These are phyloP conservation scores for Steccherinum ochraceum DNA, from an alignment of 768 basidiomycete species.

Conservation along the genomic window DNA sequence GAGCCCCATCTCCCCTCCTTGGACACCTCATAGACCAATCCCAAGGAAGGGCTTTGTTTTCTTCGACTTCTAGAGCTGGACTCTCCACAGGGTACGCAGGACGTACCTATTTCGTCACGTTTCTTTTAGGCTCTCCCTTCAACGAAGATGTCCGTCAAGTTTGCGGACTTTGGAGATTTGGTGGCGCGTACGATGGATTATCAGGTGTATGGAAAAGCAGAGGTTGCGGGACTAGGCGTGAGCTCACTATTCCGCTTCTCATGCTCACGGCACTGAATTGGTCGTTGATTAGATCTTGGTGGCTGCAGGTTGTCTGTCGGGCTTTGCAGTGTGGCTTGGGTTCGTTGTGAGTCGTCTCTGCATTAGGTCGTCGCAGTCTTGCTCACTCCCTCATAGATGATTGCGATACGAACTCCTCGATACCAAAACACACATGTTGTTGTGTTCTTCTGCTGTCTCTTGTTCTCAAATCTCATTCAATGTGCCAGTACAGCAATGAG, in stretches of 20 bases:
- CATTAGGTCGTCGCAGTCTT: too few species aligned
- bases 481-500: constrained; percentile 26
- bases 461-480: constrained; percentile 27
- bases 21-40: background rate
- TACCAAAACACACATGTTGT: constrained; percentile 21
- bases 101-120: constrained; percentile 8
- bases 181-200: background rate
- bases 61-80: background rate
- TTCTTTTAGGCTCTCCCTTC: background rate
- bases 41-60: background rate
- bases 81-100: background rate
- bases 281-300: background rate
- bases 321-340: constrained; percentile 18
- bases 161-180: constrained; percentile 6
- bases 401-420: constrained; percentile 9
- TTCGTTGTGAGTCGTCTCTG: constrained; percentile 12
- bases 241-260: background rate
- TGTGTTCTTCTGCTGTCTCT: constrained; percentile 24
- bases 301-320: constrained; percentile 20
- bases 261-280: too few species aligned
- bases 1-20: background rate
- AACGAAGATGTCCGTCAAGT: constrained; percentile 14
- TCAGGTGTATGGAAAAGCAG: background rate
- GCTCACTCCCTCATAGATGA: constrained; percentile 12
- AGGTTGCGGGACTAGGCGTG: background rate